phyloP scores from a whole-genome alignment of 768 basidiomycete species.

The Lentinula detonsa region DNA sequence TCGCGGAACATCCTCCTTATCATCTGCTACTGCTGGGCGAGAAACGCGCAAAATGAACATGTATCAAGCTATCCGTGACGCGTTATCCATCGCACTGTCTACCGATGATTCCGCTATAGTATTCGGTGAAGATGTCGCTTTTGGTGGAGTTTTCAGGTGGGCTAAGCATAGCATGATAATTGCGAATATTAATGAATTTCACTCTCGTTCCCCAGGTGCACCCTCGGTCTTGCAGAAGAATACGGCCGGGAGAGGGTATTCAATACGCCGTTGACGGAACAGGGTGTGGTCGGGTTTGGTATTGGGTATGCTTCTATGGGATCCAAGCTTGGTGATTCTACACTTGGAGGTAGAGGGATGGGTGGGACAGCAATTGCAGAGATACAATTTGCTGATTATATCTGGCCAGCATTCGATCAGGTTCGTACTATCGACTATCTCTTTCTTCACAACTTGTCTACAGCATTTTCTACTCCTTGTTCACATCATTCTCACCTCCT shows the following conservation, averaged over 20 bases:
- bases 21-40: conserved; percentile 56
- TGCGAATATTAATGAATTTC: conserved; percentile 10
- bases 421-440: conserved; percentile 23
- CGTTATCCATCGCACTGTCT: conserved; percentile 77
- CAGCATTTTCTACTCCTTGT: background rate
- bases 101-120: conserved; percentile 87
- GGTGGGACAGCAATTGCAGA: conserved; percentile 73
- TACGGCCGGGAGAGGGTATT: conserved; percentile 95
- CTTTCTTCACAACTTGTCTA: background rate
- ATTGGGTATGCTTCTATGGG: conserved; percentile 92
- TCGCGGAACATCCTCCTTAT: background rate
- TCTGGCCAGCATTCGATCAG: conserved; percentile 94
- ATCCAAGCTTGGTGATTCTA: background rate
- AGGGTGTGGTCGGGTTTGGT: conserved; percentile 93
- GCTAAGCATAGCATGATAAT: conserved; percentile 55
- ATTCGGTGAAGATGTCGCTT: conserved; percentile 89
- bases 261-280: conserved; percentile 90
- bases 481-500: background rate
- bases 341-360: background rate
- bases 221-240: conserved; percentile 79
- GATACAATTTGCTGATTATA: conserved; percentile 88
- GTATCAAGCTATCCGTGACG: conserved; percentile 90
- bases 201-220: background rate
- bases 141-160: conserved; percentile 92
- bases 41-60: conserved; percentile 95